Conservation (phyloP, 495 filamentous ascomycete species). For the Neurospora hispaniola region DNA sequence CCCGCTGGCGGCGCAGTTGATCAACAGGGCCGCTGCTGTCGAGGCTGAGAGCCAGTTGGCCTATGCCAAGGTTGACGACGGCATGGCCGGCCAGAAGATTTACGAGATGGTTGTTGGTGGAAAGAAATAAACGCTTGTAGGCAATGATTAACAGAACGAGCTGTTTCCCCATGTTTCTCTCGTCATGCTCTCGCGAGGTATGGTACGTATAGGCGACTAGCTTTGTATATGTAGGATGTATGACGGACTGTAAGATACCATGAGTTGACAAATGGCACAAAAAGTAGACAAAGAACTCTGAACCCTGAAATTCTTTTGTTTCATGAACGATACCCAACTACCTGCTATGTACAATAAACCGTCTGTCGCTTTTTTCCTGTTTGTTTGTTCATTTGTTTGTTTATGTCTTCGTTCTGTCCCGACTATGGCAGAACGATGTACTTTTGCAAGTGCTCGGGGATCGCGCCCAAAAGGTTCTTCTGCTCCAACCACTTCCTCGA, state of each 20-base stretch:
- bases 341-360: not conserved
- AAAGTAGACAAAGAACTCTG: constrained; percentile 5
- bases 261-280: not conserved
- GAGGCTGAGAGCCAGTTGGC: constrained; percentile 16
- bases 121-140: not conserved
- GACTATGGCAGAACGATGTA: constrained; percentile 80
- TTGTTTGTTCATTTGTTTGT: not conserved
- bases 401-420: constrained; percentile 6
- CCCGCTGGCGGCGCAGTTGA: constrained; percentile 20
- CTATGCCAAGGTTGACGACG: not conserved
- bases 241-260: not conserved
- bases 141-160: not conserved
- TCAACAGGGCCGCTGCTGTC: constrained; percentile 17
- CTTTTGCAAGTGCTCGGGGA: constrained; percentile 77
- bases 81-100: constrained; percentile 5
- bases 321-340: not conserved
- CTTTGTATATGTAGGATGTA: not conserved
- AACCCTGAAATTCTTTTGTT: not conserved
- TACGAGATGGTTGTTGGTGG: constrained; percentile 10
- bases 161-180: not conserved
- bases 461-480: constrained; percentile 72
- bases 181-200: not conserved
- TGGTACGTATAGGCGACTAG: not conserved
- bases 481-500: constrained; percentile 75
- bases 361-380: not conserved